These are phyloP conservation scores for Diaporthe eres DNA, from an alignment of 2,329 filamentous ascomycete genomes.

Conservation along the genomic window DNA sequence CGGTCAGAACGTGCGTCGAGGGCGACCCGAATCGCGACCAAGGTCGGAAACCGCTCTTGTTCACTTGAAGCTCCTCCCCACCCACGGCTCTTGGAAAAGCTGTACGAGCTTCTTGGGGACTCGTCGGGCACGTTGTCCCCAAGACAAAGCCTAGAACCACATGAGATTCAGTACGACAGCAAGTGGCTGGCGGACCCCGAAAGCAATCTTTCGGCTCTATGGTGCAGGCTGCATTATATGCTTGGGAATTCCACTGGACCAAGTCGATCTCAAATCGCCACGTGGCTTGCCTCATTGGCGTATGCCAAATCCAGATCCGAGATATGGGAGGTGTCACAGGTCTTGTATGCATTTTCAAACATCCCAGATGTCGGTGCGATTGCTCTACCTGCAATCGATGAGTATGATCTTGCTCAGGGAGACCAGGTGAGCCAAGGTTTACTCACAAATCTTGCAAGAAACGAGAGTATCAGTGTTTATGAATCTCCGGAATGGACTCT, in stretches of 20 bases:
- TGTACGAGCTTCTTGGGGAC: not conserved
- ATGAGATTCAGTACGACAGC: conserved; percentile 2
- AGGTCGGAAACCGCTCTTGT: not conserved
- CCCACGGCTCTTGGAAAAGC: not conserved
- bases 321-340: not conserved
- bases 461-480: too few relatives aligned
- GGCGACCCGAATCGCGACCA: not conserved
- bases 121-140: not conserved
- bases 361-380: not conserved
- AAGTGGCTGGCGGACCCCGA: conserved; percentile 13
- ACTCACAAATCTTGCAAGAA: not conserved
- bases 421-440: not conserved
- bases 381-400: not conserved
- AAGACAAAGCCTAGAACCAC: not conserved
- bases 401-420: not conserved
- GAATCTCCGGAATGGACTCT: not conserved
- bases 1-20: not conserved
- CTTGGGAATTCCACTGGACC: not conserved
- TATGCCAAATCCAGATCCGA: conserved; percentile 19
- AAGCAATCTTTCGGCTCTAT: not conserved
- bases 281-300: conserved; percentile 45
- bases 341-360: not conserved
- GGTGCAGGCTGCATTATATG: conserved; percentile 39
- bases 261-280: conserved; percentile 37
- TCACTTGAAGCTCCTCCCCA: not conserved